Percentiles rank a stretch among this genome's conserved stretches.
Evolutionary conservation across 495 filamentous ascomycete species (phyloP).

Genomic region (Penicillium flavigenum): DNA sequence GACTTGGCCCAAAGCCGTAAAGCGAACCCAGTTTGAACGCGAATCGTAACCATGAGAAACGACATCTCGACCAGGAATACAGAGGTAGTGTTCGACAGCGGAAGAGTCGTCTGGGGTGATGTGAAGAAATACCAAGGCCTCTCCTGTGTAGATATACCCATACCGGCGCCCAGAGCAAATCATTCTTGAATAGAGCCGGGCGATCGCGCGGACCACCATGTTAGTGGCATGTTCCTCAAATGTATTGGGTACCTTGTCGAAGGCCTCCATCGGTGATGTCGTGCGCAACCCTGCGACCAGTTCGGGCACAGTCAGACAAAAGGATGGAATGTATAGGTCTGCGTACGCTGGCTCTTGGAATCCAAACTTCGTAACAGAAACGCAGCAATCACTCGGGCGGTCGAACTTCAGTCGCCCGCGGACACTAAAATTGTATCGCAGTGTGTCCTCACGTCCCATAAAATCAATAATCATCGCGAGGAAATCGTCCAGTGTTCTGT

Average conservation of each 20-base stretch:
- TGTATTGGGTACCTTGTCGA: background rate
- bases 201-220: constrained; percentile 35
- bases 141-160: constrained; percentile 44
- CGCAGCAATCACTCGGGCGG: background rate
- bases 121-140: constrained; percentile 46
- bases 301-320: constrained; percentile 4
- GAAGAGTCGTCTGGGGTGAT: constrained; percentile 35
- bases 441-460: constrained; percentile 11
- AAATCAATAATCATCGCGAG: constrained; percentile 14
- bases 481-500: constrained; percentile 23
- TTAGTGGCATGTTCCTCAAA: background rate
- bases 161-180: constrained; percentile 36
- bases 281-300: constrained; percentile 2
- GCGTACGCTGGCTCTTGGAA: constrained; percentile 2
- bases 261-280: background rate
- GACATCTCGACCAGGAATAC: constrained; percentile 34
- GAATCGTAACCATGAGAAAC: constrained; percentile 10
- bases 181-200: constrained; percentile 48
- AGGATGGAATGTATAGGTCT: background rate
- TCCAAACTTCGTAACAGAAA: background rate
- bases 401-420: background rate
- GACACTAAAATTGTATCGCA: constrained; percentile 14
- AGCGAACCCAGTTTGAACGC: constrained; percentile 32
- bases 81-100: constrained; percentile 30
- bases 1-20: constrained; percentile 46